A percentile compares a stretch with the other conserved stretches of the same genome.
phyloP scores from a whole-genome alignment of 2,329 filamentous ascomycete genomes.

The Fusarium oxysporum region DNA sequence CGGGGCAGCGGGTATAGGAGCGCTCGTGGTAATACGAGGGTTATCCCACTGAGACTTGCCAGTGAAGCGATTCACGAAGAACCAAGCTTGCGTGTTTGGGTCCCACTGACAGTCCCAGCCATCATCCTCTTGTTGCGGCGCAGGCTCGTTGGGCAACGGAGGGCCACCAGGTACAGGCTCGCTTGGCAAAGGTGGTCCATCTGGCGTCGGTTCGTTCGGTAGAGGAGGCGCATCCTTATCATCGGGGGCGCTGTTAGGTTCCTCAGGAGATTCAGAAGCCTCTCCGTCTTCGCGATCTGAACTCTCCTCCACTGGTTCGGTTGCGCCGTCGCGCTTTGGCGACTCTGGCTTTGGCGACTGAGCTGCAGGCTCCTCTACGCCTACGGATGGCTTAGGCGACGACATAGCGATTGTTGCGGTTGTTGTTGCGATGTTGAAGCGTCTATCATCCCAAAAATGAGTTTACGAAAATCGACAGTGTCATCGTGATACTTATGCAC shows the following conservation, averaged over 20 bases:
- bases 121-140: constrained; percentile 69
- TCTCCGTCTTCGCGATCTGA: constrained; percentile 42
- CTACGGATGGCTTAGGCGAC: constrained; percentile 33
- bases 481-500: constrained; percentile 55
- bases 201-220: constrained; percentile 49
- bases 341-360: constrained; percentile 28
- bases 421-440: constrained; percentile 38
- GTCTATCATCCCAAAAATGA: constrained; percentile 54
- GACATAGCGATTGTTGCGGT: constrained; percentile 30
- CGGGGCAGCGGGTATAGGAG: constrained; percentile 47
- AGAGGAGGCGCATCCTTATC: constrained; percentile 50
- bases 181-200: constrained; percentile 50
- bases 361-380: constrained; percentile 26
- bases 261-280: constrained; percentile 31
- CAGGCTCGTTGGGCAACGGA: constrained; percentile 57
- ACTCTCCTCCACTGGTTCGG: constrained; percentile 23
- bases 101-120: constrained; percentile 90
- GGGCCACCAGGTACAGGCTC: constrained; percentile 49
- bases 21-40: constrained; percentile 73
- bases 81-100: constrained; percentile 73
- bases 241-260: constrained; percentile 14
- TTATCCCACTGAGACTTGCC: constrained; percentile 86
- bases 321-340: constrained; percentile 20
- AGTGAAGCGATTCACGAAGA: constrained; percentile 87
- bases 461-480: constrained; percentile 49